phyloP scores from a whole-genome alignment of 2,329 filamentous ascomycete species.

The Fusarium sp. region DNA sequence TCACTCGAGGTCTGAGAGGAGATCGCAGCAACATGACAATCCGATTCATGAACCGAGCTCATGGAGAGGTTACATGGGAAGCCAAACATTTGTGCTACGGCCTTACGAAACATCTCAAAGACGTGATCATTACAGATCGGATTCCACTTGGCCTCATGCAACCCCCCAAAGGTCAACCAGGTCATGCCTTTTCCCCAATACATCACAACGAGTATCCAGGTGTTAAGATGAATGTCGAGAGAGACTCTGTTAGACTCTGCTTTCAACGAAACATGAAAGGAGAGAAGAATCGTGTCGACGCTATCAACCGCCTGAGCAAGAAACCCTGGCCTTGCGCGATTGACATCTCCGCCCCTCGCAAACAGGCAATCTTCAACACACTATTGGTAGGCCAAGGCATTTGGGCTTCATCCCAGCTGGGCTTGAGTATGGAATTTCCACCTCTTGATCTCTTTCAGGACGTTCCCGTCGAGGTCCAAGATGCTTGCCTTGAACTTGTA shows the following conservation, averaged over 20 bases:
- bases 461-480: rapidly evolving
- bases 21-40: background rate
- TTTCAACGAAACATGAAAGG: rapidly evolving
- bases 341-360: too few relatives aligned
- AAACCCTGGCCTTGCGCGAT: background rate
- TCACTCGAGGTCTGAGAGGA: background rate
- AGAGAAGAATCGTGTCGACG: background rate
- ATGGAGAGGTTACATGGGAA: background rate
- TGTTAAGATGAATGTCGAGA: rapidly evolving
- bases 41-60: too few relatives aligned
- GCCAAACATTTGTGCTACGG: background rate
- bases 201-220: background rate
- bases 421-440: rapidly evolving
- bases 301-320: background rate
- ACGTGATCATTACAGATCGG: background rate
- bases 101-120: rapidly evolving
- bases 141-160: background rate
- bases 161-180: background rate
- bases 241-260: rapidly evolving
- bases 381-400: background rate
- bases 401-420: rapidly evolving
- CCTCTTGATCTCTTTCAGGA: background rate
- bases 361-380: background rate
- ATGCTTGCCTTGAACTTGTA: background rate
- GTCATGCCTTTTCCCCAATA: background rate